phyloP scores from a whole-genome alignment of 352 stramenopile genomes.

The Phytophthora cactorum region DNA sequence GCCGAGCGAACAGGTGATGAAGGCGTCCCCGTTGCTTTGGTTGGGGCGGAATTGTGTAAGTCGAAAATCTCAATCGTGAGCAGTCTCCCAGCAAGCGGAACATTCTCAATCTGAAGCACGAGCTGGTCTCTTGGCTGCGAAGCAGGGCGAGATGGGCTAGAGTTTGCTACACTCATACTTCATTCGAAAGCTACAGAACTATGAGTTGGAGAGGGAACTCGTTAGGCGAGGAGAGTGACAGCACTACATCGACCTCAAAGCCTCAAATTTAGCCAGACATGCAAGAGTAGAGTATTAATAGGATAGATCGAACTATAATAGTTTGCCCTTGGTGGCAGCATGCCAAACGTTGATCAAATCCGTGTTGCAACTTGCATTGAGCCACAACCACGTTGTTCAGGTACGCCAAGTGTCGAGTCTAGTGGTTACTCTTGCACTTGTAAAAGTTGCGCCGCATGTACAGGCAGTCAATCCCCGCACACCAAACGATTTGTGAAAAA shows the following conservation, averaged over 20 bases:
- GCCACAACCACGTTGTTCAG: no score
- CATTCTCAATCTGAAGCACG: constrained; percentile 44
- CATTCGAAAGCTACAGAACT: neutral
- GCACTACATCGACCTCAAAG: neutral
- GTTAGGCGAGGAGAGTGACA: neutral
- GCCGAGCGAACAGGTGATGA: constrained; percentile 13
- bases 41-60: constrained; percentile 18
- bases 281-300: constrained; percentile 1
- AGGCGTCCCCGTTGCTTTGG: constrained; percentile 13
- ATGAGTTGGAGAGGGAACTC: neutral
- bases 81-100: constrained; percentile 42
- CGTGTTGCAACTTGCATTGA: no score
- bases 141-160: constrained; percentile 6
- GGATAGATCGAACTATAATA: neutral
- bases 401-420: no score
- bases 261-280: constrained; percentile 5
- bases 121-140: constrained; percentile 33
- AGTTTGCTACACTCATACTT: constrained; percentile 20
- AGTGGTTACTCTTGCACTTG: no score
- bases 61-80: constrained; percentile 48
- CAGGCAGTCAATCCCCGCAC: no score
- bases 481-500: no score
- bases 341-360: no score
- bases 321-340: no score
- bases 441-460: no score